Conservation (phyloP, 352 stramenopile species). For the Phytophthora aleatoria region DNA sequence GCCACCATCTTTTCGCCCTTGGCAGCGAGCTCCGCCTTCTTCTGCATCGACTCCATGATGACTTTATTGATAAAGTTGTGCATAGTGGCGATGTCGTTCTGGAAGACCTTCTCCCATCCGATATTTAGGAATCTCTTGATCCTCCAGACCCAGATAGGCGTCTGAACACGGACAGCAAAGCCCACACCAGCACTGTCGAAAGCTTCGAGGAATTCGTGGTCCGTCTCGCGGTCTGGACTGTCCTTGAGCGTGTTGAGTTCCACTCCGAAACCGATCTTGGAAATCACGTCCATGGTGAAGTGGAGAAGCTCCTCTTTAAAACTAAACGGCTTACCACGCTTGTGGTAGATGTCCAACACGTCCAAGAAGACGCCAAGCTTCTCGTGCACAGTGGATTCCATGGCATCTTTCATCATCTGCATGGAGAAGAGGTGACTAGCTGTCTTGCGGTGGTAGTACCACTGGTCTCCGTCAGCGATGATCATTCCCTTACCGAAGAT, state of each 20-base stretch:
- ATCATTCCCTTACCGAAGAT: constrained; percentile 68
- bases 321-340: constrained; percentile 31
- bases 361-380: constrained; percentile 38
- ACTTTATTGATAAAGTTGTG: constrained; percentile 53
- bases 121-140: constrained; percentile 39
- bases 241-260: constrained; percentile 49
- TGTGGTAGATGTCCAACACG: constrained; percentile 25
- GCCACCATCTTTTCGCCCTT: constrained; percentile 39
- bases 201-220: constrained; percentile 52
- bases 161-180: constrained; percentile 38
- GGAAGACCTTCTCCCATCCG: constrained; percentile 46
- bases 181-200: constrained; percentile 45
- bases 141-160: constrained; percentile 44
- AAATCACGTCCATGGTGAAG: constrained; percentile 70
- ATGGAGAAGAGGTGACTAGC: constrained; percentile 87
- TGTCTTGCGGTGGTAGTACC: constrained; percentile 73
- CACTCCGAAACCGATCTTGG: constrained; percentile 58
- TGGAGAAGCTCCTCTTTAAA: constrained; percentile 54
- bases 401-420: constrained; percentile 51
- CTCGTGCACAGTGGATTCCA: constrained; percentile 42
- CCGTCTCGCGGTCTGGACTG: constrained; percentile 34
- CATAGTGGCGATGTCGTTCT: constrained; percentile 44
- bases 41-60: constrained; percentile 53
- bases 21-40: constrained; percentile 52
- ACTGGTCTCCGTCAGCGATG: constrained; percentile 42